A percentile compares a stretch with the other conserved stretches of the same genome.
Conservation (phyloP, 2,329 filamentous ascomycete genomes). For the Botrytis galanthina region DNA sequence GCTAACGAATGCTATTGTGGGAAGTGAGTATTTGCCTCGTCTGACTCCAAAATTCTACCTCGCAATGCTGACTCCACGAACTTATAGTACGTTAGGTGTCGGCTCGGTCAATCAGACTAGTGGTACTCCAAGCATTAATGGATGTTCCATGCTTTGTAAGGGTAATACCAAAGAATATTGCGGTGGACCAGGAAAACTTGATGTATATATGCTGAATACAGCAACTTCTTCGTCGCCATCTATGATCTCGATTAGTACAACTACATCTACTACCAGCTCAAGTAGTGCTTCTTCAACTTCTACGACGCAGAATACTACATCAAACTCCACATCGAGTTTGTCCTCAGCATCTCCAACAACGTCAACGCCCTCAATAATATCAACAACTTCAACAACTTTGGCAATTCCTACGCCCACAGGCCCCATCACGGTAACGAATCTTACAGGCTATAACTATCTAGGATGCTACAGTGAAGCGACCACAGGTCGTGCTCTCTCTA, state of each 20-base stretch:
- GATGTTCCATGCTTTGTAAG: conserved; percentile 25
- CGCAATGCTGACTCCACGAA: neutral
- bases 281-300: neutral
- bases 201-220: conserved; percentile 25
- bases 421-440: conserved; percentile 42
- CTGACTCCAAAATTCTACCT: neutral
- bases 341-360: neutral
- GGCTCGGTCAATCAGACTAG: conserved; percentile 20
- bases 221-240: neutral
- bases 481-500: conserved; percentile 45
- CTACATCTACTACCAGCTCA: neutral
- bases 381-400: neutral
- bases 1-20: conserved; percentile 40
- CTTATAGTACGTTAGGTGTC: conserved; percentile 11
- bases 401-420: conserved; percentile 37
- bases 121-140: conserved; percentile 22
- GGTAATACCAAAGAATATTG: conserved; percentile 35
- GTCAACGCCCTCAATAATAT: neutral
- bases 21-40: conserved; percentile 21
- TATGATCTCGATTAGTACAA: conserved; percentile 4
- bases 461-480: conserved; percentile 50
- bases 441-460: conserved; percentile 47
- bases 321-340: neutral
- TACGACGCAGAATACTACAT: neutral
- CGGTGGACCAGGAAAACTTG: conserved; percentile 34